A percentile compares a stretch with the other conserved stretches of the same genome.
Conservation (phyloP, 805 yeast species). For the Clavispora phyllophila region DNA sequence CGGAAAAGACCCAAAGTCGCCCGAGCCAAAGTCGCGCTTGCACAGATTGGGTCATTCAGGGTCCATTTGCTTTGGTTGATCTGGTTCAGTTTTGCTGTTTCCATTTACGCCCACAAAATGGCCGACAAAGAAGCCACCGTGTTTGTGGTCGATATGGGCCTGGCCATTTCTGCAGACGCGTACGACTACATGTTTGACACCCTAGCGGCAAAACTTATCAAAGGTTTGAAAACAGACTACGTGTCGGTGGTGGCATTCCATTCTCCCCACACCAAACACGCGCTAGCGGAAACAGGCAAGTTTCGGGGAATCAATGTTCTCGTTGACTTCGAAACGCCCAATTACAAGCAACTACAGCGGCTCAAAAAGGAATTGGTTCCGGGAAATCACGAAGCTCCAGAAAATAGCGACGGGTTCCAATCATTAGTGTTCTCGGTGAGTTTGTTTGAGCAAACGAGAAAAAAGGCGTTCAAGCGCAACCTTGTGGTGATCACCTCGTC, state of each 20-base stretch:
- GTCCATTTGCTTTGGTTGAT: no score
- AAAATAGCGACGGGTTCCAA: constrained; percentile 18
- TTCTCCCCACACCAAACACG: constrained; percentile 14
- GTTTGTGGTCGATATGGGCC: constrained; percentile 43
- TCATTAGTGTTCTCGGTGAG: constrained; percentile 34
- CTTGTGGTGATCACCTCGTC: constrained; percentile 32
- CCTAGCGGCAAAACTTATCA: constrained; percentile 35
- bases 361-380: constrained; percentile 8
- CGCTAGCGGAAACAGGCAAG: constrained; percentile 10
- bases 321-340: constrained; percentile 17
- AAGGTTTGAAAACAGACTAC: constrained; percentile 41
- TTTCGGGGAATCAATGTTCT: constrained; percentile 13
- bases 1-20: no score
- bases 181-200: constrained; percentile 35
- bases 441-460: constrained; percentile 24
- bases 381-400: constrained; percentile 5
- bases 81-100: no score
- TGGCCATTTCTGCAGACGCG: constrained; percentile 40
- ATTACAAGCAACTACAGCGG: constrained; percentile 14
- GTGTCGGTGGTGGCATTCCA: constrained; percentile 30
- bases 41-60: no score
- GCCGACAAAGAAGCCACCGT: constrained; percentile 39
- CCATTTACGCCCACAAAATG: constrained; percentile 14
- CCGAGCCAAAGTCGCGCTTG: no score
- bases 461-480: constrained; percentile 31